A percentile compares a stretch with the other conserved stretches of the same genome.
These are phyloP conservation scores for Strigomonas galati DNA, from an alignment of 208 protist species.

Conservation along the genomic window DNA sequence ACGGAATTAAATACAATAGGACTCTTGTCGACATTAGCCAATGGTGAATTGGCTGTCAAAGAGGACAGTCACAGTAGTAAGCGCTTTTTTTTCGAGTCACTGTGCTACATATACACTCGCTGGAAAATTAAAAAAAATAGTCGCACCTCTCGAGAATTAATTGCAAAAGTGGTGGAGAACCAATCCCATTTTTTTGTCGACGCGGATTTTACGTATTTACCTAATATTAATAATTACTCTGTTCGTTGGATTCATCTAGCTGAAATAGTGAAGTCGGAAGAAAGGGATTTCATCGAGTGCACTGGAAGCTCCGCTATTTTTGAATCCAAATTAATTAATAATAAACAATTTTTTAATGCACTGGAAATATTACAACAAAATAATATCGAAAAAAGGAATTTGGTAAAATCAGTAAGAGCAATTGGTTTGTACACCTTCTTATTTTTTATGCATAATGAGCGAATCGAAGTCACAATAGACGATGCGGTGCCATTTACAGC, in stretches of 20 bases:
- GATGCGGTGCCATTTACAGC: constrained; percentile 46
- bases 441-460: constrained; percentile 33
- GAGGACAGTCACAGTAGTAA: no score
- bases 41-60: no score
- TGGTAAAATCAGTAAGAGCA: constrained; percentile 15
- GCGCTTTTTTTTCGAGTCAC: no score
- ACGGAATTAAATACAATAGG: constrained; percentile 8
- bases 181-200: constrained; percentile 33
- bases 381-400: background rate
- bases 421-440: constrained; percentile 33
- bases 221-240: background rate
- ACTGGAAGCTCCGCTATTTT: background rate
- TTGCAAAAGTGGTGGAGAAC: constrained; percentile 5
- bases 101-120: no score
- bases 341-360: background rate
- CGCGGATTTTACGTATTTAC: background rate
- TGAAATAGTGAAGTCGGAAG: background rate
- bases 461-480: constrained; percentile 49
- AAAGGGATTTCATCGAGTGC: background rate
- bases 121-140: no score
- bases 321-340: constrained; percentile 1
- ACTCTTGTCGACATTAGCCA: no score
- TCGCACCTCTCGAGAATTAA: constrained; percentile 3
- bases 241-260: constrained; percentile 1
- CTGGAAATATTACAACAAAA: background rate